Base-by-base conservation (phyloP, 257 asterid species). In the Solanum acaule region DNA sequence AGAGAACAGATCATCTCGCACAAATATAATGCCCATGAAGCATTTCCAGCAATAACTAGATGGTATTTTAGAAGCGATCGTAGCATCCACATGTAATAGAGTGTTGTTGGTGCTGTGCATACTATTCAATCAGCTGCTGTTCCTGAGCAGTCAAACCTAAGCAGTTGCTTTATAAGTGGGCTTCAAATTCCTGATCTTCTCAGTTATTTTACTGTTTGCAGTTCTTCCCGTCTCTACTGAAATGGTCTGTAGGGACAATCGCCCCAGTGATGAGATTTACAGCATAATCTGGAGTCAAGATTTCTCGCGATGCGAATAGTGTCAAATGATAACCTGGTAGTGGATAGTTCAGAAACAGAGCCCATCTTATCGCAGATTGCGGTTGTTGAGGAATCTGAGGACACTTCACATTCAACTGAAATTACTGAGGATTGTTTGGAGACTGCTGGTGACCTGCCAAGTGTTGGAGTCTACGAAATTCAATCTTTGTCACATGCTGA, bases 321-420 rank as follows among this genome's bases (percentile, higher is more conserved):
- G 71, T 90, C 93, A 86, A 95, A 94, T 92, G 99, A 94, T 87
- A 92, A 88, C 90, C 93, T 92, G 85, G 90, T 92, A 44, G 93
- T 88, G 86, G 96, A 95, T 94, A 86, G 92, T 89, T 95, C 97
- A 87, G 99, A 97, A 93, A 96, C 95, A 71, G 98, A 93, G 89
- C 98, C 99, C 89, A 97, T 97, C 89, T 92, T 97, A 90, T 86
- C 94, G 73, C 95, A 93, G 81, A 91, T 93, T 42, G 70, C 87
- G 87, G 23, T 83, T 65, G 87, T 85, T 35, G 92, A 93, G 89
- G 90, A 92, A 92, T 91, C 90, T 85, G 94, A 92, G 81, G 98
- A 93, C 88, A 91, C 95, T 85, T 87, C 95, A 34, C 92, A 94
- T 92, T 93, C 98, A 77, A 91, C 93, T 91, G 99, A 95, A 91